A percentile compares a stretch with the other conserved stretches of the same genome.
Conservation (phyloP, 768 basidiomycete species). For the Podaxis sp. region DNA sequence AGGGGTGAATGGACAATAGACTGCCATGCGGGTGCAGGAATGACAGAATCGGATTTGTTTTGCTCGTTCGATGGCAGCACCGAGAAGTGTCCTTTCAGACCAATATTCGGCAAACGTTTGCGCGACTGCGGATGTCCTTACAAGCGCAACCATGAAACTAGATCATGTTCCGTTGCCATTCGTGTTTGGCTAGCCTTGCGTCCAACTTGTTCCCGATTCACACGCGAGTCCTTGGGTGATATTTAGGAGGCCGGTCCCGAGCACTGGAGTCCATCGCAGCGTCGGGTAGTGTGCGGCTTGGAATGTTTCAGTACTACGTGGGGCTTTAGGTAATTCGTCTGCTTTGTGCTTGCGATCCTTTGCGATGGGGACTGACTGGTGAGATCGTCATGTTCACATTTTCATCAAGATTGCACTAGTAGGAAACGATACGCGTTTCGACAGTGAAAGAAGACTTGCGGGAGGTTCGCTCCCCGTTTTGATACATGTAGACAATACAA, state of each 20-base stretch:
- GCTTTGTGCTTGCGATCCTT: no score
- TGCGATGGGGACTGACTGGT: no score
- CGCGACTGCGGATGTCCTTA: not conserved
- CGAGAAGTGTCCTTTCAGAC: not conserved
- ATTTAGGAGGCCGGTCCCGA: not conserved
- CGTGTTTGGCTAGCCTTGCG: not conserved
- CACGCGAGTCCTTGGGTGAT: not conserved
- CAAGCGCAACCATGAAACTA: slow-evolving; percentile 11
- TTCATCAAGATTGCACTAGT: no score
- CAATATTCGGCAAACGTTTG: slow-evolving; percentile 1
- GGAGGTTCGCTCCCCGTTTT: no score
- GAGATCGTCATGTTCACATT: no score
- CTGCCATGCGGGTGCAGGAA: not conserved
- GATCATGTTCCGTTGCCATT: not conserved
- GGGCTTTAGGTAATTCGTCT: no score
- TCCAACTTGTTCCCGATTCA: not conserved
- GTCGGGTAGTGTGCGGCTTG: not conserved
- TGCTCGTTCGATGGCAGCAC: not conserved
- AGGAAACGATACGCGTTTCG: no score
- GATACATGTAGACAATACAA: no score
- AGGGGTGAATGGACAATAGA: not conserved
- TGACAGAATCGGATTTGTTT: not conserved
- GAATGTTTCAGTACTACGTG: not conserved
- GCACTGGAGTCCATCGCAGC: not conserved
- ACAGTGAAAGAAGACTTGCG: no score